Evolutionary conservation across 129 eudicot genomes (phyloP), one percentile per base, ranked within the genome.

Genomic region (Solidago caesia): DNA sequence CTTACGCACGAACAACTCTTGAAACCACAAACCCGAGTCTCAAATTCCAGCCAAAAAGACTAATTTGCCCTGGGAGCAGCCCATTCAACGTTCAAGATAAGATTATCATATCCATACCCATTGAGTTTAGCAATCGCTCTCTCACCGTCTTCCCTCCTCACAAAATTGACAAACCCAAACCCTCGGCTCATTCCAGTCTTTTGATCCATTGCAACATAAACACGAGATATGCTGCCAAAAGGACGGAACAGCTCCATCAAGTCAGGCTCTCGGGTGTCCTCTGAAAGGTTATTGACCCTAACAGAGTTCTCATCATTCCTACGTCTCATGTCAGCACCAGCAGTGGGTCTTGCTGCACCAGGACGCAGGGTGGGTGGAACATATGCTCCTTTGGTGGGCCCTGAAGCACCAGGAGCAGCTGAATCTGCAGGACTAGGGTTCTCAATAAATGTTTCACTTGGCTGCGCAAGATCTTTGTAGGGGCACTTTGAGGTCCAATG

Each of bases 401-500:
- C 85, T 2, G 82, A 51, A 46, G 87, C 77, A 13, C 79, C 73
- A 1, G 71, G 4, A 15, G 71, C 67, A 0, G 84, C 87, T 62
- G 90, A 53, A n/a, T 53, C 60, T 13, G 60, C 47, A 53, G 87
- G 67, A 49, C 87, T 80, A 13, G 97, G 91, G 79, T 85, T 86
- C 62, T 92, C 93, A 15, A 72, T 58, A 52, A 85, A 87, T 67
- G 63, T 58, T 49, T 83, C 96, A 67, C 60, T 81, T 4, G 86
- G 93, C 44, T 72, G 84, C 25, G 89, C 85, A 1, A 89, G 91
- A 67, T 87, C 97, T 82, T 89, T 89, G 89, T 87, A 92, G 16
- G 97, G 97, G 58, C 97, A 92, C 76, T 85, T 85, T 49, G 97
- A 78, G 57, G 96, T 85, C 97, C 97, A 92, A 87, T 92, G 97